Conservation (phyloP, 2,329 filamentous ascomycete genomes). For the Phyllachora maydis region DNA sequence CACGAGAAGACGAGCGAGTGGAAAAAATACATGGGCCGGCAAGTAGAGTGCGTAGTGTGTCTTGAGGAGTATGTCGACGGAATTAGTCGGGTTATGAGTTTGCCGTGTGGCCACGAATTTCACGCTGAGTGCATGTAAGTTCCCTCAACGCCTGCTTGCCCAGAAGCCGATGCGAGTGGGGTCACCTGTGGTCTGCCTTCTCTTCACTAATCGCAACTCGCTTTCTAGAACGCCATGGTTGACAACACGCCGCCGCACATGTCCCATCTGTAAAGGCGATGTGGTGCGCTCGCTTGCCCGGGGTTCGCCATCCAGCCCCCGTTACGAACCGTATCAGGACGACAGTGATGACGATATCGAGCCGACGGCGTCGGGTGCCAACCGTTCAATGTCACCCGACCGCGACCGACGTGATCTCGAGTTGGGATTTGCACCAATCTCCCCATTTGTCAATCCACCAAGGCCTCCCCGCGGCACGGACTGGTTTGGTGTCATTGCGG, state of each 20-base stretch:
- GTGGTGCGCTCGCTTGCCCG: slow-evolving; percentile 55
- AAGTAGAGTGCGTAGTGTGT: slow-evolving; percentile 87
- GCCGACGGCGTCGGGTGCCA: too few relatives aligned
- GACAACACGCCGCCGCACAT: slow-evolving; percentile 86
- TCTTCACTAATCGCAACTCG: not conserved
- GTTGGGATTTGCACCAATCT: too few relatives aligned
- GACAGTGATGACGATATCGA: slow-evolving; percentile 21
- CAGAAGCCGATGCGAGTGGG: not conserved
- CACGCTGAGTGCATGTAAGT: slow-evolving; percentile 97
- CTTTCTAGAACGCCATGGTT: slow-evolving; percentile 90
- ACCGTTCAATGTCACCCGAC: too few relatives aligned
- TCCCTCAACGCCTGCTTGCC: not conserved
- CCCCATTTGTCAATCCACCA: too few relatives aligned
- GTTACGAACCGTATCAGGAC: slow-evolving; percentile 33
- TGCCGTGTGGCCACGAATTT: slow-evolving; percentile 95
- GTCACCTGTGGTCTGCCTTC: too few relatives aligned
- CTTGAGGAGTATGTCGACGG: slow-evolving; percentile 93
- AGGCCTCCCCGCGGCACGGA: too few relatives aligned
- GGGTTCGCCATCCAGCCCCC: slow-evolving; percentile 25
- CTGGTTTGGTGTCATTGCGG: too few relatives aligned
- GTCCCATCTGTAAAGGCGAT: slow-evolving; percentile 95
- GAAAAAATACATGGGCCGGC: slow-evolving; percentile 45
- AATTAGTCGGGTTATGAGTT: slow-evolving; percentile 84
- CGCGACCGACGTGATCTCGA: too few relatives aligned
- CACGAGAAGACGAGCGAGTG: slow-evolving; percentile 37